Percentiles rank a stretch among this genome's conserved stretches.
These are phyloP conservation scores for Aspergillus asperescens DNA, from an alignment of 495 filamentous ascomycete genomes.

Conservation along the genomic window DNA sequence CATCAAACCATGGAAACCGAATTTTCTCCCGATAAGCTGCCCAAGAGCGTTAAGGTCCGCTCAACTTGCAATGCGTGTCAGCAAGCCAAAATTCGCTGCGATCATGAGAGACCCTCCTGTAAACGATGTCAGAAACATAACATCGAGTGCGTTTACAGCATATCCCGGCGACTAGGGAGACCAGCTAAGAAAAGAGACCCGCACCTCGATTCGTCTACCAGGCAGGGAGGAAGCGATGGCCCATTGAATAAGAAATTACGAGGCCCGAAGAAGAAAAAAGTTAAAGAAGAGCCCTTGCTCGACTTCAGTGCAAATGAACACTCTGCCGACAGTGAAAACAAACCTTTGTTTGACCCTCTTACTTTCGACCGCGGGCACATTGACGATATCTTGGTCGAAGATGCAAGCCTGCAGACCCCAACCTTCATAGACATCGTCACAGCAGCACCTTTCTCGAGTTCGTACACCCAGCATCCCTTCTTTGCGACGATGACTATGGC, in stretches of 20 bases:
- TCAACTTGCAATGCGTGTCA: conserved; percentile 47
- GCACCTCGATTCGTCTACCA: background rate
- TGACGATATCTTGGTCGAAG: conserved; percentile 7
- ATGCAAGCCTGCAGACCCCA: conserved; percentile 5
- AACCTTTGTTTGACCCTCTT: conserved; percentile 1
- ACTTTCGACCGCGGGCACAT: conserved; percentile 6
- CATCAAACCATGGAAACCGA: conserved; percentile 14
- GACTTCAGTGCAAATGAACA: background rate
- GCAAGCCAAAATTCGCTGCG: conserved; percentile 47
- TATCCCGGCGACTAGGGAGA: conserved; percentile 40
- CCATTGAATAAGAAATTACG: conserved; percentile 15
- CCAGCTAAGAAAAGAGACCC: conserved; percentile 36
- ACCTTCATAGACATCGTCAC: conserved; percentile 14
- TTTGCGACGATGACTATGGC: background rate
- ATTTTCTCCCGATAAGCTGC: conserved; percentile 18
- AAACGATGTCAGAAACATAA: conserved; percentile 41
- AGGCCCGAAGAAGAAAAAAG: conserved; percentile 13
- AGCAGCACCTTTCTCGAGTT: conserved; percentile 8
- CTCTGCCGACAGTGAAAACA: background rate
- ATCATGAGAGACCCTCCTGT: conserved; percentile 43
- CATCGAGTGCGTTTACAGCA: conserved; percentile 42
- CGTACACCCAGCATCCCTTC: background rate
- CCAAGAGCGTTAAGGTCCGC: conserved; percentile 41
- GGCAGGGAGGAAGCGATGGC: conserved; percentile 1
- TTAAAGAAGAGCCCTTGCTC: conserved; percentile 5